These are phyloP conservation scores for Boletus smithii DNA, from an alignment of 1,284 basidiomycete genomes.

Conservation along the genomic window DNA sequence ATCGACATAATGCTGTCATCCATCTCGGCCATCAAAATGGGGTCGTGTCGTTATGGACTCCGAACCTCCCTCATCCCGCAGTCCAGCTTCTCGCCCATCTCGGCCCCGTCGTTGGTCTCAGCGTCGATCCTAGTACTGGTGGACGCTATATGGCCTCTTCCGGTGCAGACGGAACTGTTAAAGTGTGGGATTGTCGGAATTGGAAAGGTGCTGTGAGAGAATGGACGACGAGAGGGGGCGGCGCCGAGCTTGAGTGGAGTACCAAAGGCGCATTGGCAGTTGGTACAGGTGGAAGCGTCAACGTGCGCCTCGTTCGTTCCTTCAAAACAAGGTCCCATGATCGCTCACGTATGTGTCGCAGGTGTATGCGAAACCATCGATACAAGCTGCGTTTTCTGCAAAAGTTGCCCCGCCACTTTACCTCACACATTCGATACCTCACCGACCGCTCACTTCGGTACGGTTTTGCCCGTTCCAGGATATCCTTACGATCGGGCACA, in stretches of 20 bases:
- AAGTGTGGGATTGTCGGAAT: conserved; percentile 95
- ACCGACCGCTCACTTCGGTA: conserved; percentile 63
- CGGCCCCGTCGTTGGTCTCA: conserved; percentile 80
- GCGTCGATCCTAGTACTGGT: conserved; percentile 78
- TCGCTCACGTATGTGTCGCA: conserved; percentile 27
- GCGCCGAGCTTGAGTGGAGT: conserved; percentile 71
- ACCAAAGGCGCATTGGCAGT: conserved; percentile 83
- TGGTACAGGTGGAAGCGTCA: conserved; percentile 77
- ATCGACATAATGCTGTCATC: conserved; percentile 88
- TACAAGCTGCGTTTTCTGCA: conserved; percentile 51
- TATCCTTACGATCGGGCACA: conserved; percentile 76
- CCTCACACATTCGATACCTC: conserved; percentile 76
- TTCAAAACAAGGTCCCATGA: neutral
- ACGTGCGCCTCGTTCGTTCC: conserved; percentile 47
- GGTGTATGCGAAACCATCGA: conserved; percentile 69
- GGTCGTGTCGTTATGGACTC: conserved; percentile 93
- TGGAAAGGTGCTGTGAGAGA: conserved; percentile 85
- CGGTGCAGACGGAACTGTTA: conserved; percentile 86
- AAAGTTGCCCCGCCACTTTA: conserved; percentile 73
- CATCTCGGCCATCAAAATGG: conserved; percentile 93
- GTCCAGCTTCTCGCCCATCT: conserved; percentile 90
- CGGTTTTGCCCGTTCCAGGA: conserved; percentile 93
- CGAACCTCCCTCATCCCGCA: conserved; percentile 87
- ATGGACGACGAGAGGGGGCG: conserved; percentile 70
- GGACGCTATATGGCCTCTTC: conserved; percentile 91